Evolutionary conservation across 129 eudicot species (phyloP).

Genomic region (Deinandra increscens): DNA sequence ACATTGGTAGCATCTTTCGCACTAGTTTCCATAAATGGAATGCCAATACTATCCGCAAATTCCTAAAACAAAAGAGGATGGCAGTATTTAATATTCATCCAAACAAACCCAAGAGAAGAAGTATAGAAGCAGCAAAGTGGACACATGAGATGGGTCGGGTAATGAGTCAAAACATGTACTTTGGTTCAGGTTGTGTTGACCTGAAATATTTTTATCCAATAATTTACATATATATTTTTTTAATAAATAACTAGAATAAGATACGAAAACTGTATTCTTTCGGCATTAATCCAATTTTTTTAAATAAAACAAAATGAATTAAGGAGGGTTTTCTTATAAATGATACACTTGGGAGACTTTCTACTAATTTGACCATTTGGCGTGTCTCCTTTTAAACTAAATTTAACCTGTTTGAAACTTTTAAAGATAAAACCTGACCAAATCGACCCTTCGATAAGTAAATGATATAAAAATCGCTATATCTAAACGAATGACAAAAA

Average conservation of each 20-base stretch:
- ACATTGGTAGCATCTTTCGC: slow-evolving; percentile 58
- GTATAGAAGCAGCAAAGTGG: background rate
- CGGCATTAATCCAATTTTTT: background rate
- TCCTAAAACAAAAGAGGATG: slow-evolving; percentile 27
- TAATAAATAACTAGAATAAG: background rate
- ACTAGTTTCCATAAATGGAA: slow-evolving; percentile 47
- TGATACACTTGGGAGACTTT: background rate
- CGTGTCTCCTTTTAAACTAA: background rate
- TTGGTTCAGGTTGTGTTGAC: background rate
- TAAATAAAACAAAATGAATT: background rate
- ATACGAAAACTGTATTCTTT: background rate
- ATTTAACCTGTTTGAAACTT: background rate
- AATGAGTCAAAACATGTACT: background rate
- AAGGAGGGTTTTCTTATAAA: background rate
- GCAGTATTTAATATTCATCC: background rate
- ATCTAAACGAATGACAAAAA: background rate
- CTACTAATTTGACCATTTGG: background rate
- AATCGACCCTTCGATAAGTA: background rate
- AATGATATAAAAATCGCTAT: background rate
- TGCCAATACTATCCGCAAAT: slow-evolving; percentile 42
- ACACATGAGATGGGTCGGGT: background rate
- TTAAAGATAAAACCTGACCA: background rate
- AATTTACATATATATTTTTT: background rate
- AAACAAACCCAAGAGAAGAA: background rate
- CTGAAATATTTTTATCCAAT: background rate